Conservation (phyloP, 2,329 filamentous ascomycete species). For the Sporothrix inflata region DNA sequence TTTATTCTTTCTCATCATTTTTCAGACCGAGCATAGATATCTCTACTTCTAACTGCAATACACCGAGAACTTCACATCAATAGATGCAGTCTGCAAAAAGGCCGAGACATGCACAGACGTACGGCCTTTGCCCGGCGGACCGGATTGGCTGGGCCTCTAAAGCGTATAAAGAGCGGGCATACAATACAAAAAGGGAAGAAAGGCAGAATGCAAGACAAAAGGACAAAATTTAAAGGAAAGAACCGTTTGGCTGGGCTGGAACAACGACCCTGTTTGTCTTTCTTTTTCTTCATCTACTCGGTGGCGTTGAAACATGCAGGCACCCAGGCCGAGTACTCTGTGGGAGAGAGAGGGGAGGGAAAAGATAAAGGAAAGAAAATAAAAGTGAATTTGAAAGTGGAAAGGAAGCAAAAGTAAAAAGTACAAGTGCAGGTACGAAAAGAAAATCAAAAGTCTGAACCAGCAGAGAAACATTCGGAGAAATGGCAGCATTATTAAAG, state of each 20-base stretch:
- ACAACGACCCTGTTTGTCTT: not conserved
- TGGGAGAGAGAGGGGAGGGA: not conserved
- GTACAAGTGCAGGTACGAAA: not conserved
- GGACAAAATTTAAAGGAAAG: not conserved
- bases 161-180: not conserved
- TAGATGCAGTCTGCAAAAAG: not conserved
- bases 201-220: not conserved
- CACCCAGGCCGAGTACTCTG: not conserved
- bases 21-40: too few relatives aligned
- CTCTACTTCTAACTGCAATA: not conserved
- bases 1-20: too few relatives aligned
- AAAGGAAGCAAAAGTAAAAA: not conserved
- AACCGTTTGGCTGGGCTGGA: not conserved
- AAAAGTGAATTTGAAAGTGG: not conserved
- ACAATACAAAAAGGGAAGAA: not conserved
- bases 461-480: not conserved
- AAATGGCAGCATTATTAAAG: not conserved
- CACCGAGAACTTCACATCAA: not conserved
- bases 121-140: not conserved
- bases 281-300: not conserved
- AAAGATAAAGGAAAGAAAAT: not conserved
- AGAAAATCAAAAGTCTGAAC: not conserved
- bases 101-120: constrained; percentile 17
- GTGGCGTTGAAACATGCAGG: constrained; percentile 5
- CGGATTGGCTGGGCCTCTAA: not conserved